A percentile compares a stretch with the other conserved stretches of the same genome.
Conservation (phyloP, 192 early-diverging fungal genomes). For the Gamsiella multidivaricata region DNA sequence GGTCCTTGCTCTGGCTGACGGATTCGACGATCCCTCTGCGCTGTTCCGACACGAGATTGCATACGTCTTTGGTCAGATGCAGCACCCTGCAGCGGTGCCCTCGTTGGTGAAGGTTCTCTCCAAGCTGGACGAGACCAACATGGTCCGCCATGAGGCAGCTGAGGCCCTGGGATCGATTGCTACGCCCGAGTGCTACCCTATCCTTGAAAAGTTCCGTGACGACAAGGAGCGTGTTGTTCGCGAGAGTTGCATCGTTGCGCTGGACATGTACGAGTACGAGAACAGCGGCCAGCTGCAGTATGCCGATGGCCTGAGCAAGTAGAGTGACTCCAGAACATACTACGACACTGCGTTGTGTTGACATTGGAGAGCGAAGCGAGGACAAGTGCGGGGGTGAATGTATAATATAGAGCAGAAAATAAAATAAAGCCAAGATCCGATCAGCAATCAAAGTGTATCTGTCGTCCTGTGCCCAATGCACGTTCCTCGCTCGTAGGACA, state of each 20-base stretch:
- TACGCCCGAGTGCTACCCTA: conserved; percentile 82
- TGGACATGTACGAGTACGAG: conserved; percentile 97
- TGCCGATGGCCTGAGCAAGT: conserved; percentile 67
- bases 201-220: conserved; percentile 75
- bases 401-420: neutral
- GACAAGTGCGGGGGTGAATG: neutral
- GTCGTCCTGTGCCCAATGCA: too few species aligned
- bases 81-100: conserved; percentile 90
- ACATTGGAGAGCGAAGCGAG: neutral
- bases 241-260: conserved; percentile 91
- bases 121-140: conserved; percentile 80
- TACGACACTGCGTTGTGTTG: too few species aligned
- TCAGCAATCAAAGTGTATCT: too few species aligned
- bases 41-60: conserved; percentile 96
- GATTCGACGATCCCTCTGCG: conserved; percentile 78
- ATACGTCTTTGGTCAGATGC: conserved; percentile 98
- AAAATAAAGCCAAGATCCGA: too few species aligned
- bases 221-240: conserved; percentile 88
- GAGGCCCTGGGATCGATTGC: conserved; percentile 98
- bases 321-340: too few species aligned
- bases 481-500: too few species aligned
- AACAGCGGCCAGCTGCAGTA: conserved; percentile 89
- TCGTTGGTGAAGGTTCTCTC: conserved; percentile 81
- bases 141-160: conserved; percentile 98
- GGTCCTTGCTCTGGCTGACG: conserved; percentile 85